Conservation (phyloP, 257 asterid genomes). For the Solanum appendiculatum region DNA sequence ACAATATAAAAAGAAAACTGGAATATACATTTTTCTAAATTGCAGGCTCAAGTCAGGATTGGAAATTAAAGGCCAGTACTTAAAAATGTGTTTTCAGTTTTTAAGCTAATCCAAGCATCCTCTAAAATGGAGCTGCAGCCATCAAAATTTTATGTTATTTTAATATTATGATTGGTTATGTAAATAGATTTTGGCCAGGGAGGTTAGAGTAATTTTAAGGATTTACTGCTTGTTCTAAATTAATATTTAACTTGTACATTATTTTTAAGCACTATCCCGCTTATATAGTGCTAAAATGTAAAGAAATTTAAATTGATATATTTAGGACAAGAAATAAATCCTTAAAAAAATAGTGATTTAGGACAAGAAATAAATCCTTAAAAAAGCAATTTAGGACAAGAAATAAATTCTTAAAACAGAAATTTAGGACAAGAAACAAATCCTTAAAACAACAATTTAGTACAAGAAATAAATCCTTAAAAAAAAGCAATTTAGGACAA, state of each 20-base stretch:
- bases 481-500: not conserved
- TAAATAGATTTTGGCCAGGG: not conserved
- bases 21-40: not conserved
- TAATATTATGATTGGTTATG: not conserved
- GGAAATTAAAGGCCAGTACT: not conserved
- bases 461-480: not conserved
- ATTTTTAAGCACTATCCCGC: not conserved
- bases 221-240: not conserved
- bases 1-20: no score
- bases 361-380: no score
- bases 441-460: not conserved
- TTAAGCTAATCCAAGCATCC: not conserved
- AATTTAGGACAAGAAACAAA: no score
- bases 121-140: not conserved
- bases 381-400: no score
- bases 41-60: not conserved
- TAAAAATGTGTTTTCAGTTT: not conserved
- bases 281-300: not conserved
- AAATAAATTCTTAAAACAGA: no score
- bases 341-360: no score
- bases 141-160: not conserved
- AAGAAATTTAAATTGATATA: no score
- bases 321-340: no score
- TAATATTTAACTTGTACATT: not conserved
- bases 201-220: not conserved